Conservation (phyloP, 768 basidiomycete genomes). For the Mycena capillaripes region DNA sequence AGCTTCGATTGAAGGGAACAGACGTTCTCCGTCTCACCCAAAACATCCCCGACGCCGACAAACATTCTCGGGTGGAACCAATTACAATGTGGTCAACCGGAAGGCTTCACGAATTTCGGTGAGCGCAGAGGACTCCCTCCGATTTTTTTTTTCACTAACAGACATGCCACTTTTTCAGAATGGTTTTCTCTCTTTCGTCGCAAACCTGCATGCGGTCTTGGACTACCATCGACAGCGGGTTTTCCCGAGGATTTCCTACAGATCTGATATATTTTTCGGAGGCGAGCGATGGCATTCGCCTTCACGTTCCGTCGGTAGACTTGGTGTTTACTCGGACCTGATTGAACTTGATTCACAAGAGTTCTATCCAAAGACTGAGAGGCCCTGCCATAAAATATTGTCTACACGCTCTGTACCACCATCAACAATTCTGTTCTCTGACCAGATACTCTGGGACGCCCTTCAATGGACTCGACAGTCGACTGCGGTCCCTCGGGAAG, state of each 20-base stretch:
- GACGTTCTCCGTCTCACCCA: constrained; percentile 33
- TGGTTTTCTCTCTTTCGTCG: constrained; percentile 27
- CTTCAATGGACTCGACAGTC: constrained; percentile 2
- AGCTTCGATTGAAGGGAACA: constrained; percentile 32
- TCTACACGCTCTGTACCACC: constrained; percentile 17
- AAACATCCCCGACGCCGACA: constrained; percentile 18
- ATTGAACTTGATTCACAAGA: neutral
- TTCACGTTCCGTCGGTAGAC: constrained; percentile 33
- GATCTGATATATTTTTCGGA: constrained; percentile 32
- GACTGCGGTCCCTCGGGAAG: constrained; percentile 20
- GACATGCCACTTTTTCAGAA: constrained; percentile 6
- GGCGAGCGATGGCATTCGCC: constrained; percentile 1
- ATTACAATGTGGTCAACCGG: constrained; percentile 35
- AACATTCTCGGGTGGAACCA: neutral
- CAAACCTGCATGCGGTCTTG: constrained; percentile 30
- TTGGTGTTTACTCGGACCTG: constrained; percentile 8
- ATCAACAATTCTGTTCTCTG: constrained; percentile 18
- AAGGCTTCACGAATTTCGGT: constrained; percentile 35
- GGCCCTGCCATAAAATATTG: neutral
- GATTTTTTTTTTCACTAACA: neutral
- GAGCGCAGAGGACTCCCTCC: neutral
- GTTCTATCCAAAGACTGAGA: too few relatives aligned
- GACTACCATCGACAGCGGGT: constrained; percentile 35
- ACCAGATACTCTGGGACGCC: constrained; percentile 15
- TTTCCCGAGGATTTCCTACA: constrained; percentile 29